phyloP scores from a whole-genome alignment of 2,329 filamentous ascomycete species.

The Fusarium penzigii region DNA sequence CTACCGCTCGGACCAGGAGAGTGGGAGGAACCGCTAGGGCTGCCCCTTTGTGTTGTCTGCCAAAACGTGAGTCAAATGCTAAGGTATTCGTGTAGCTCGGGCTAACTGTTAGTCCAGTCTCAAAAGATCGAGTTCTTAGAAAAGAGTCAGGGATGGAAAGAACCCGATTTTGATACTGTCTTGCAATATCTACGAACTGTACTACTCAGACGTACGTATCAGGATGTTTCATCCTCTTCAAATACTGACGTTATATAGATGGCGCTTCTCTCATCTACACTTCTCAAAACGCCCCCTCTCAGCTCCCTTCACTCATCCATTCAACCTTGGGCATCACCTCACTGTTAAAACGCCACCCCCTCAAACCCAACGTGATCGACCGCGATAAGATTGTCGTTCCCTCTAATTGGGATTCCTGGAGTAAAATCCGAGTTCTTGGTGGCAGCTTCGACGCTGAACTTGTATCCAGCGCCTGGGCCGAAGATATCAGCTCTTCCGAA shows the following conservation, averaged over 20 bases:
- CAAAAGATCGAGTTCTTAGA: constrained; percentile 91
- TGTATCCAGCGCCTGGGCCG: constrained; percentile 81
- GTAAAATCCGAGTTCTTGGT: constrained; percentile 88
- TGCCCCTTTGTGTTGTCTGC: constrained; percentile 92
- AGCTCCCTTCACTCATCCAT: constrained; percentile 78
- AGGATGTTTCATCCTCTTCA: background rate
- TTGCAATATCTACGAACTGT: constrained; percentile 90
- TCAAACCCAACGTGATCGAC: constrained; percentile 91
- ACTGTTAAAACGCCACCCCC: constrained; percentile 72
- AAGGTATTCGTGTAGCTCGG: background rate
- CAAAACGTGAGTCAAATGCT: constrained; percentile 68
- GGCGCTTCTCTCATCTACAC: constrained; percentile 86
- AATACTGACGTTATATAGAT: constrained; percentile 51
- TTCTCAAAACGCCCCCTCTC: constrained; percentile 72
- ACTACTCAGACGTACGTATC: constrained; percentile 70
- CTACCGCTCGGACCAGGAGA: constrained; percentile 84
- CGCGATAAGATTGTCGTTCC: constrained; percentile 93
- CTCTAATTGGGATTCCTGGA: constrained; percentile 98
- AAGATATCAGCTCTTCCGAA: constrained; percentile 68
- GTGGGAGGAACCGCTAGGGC: constrained; percentile 85
- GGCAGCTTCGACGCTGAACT: constrained; percentile 92
- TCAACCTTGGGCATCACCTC: constrained; percentile 86
- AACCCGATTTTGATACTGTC: constrained; percentile 95
- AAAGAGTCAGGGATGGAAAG: constrained; percentile 88
- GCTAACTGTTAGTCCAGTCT: constrained; percentile 48